Percentiles rank a stretch among this genome's conserved stretches.
phyloP scores from a whole-genome alignment of 2,329 filamentous ascomycete genomes.

The Trichophyton equinum region DNA sequence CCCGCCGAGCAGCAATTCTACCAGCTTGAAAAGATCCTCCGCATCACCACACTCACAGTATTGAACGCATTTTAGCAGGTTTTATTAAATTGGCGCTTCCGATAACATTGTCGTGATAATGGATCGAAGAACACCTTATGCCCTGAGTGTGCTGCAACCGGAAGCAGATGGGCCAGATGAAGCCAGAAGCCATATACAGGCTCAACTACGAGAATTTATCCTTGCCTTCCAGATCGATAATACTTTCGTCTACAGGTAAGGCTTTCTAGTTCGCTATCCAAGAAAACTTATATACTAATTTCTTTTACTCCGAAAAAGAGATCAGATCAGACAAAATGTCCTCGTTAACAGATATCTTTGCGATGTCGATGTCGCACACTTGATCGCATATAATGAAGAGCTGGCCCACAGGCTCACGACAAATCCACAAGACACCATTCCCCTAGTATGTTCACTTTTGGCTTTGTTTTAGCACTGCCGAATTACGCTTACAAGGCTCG shows the following conservation, averaged over 20 bases:
- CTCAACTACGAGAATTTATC: slow-evolving; percentile 77
- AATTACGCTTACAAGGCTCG: not conserved
- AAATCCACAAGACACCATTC: slow-evolving; percentile 84
- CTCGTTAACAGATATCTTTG: slow-evolving; percentile 89
- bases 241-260: slow-evolving; percentile 81
- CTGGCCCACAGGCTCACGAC: slow-evolving; percentile 79
- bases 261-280: not conserved
- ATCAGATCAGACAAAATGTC: slow-evolving; percentile 90
- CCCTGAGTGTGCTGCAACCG: slow-evolving; percentile 65
- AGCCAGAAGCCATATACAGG: slow-evolving; percentile 58
- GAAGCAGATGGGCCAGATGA: slow-evolving; percentile 55
- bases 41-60: not conserved
- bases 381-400: slow-evolving; percentile 94
- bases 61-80: too few relatives aligned
- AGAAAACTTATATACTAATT: not conserved
- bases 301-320: slow-evolving; percentile 41
- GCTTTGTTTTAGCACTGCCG: not conserved
- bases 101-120: slow-evolving; percentile 34
- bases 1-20: not conserved
- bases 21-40: not conserved
- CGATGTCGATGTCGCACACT: slow-evolving; percentile 87
- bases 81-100: not conserved
- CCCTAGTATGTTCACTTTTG: slow-evolving; percentile 52
- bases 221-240: slow-evolving; percentile 91
- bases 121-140: slow-evolving; percentile 82